phyloP scores from a whole-genome alignment of 768 basidiomycete species.

The Rickenella mellea region DNA sequence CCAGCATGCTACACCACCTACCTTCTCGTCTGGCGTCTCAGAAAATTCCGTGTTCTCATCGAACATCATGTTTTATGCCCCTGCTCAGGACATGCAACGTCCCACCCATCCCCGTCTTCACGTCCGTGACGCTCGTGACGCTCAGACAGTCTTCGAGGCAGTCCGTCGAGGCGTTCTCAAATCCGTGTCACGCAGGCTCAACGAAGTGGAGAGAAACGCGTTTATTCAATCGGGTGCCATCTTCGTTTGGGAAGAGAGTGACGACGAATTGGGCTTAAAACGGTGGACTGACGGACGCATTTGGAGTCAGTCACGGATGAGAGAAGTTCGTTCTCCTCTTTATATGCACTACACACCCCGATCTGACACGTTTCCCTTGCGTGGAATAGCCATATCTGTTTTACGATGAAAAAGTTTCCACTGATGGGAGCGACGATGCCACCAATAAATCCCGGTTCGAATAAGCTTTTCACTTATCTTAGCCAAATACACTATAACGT shows the following conservation, averaged over 20 bases:
- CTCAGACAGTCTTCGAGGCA: constrained; percentile 57
- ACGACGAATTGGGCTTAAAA: constrained; percentile 55
- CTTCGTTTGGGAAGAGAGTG: constrained; percentile 65
- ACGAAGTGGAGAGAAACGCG: constrained; percentile 47
- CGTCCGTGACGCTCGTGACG: constrained; percentile 56
- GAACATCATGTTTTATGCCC: constrained; percentile 23
- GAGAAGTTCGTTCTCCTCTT: constrained; percentile 30
- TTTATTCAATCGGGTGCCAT: constrained; percentile 52
- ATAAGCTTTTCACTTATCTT: constrained; percentile 20
- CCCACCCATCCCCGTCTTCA: constrained; percentile 59
- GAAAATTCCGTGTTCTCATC: constrained; percentile 1
- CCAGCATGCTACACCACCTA: constrained; percentile 1
- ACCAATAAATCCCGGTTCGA: constrained; percentile 25
- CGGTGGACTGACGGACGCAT: constrained; percentile 66
- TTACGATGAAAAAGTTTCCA: constrained; percentile 51
- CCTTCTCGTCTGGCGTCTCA: constrained; percentile 1
- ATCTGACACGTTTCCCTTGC: neutral
- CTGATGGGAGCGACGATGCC: constrained; percentile 29
- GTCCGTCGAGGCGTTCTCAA: constrained; percentile 43
- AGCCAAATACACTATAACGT: constrained; percentile 3
- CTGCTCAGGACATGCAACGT: constrained; percentile 40
- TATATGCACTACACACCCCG: neutral
- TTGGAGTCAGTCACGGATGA: constrained; percentile 62
- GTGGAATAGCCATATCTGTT: constrained; percentile 50
- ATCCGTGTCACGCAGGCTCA: constrained; percentile 45